Conservation (phyloP, 768 basidiomycete genomes). For the Phaeotremella fagi region DNA sequence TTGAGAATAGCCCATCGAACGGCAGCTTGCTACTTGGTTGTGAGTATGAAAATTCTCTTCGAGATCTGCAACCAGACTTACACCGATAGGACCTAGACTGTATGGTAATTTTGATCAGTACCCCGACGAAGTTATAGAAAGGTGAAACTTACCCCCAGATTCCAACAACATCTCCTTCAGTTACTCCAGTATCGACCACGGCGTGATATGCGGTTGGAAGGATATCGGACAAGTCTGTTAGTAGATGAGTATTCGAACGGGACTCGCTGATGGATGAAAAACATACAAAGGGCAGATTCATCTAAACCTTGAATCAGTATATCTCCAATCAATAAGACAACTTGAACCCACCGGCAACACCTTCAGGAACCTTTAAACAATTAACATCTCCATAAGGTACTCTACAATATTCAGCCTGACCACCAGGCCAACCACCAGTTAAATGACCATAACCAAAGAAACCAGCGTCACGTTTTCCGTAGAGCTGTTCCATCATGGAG, state of each 20-base stretch:
- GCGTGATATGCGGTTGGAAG: conserved; percentile 69
- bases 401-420: conserved; percentile 70
- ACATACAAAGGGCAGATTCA: conserved; percentile 33
- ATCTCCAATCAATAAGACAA: not conserved
- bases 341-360: conserved; percentile 59
- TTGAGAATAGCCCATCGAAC: conserved; percentile 63
- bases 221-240: conserved; percentile 52
- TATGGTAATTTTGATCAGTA: not conserved
- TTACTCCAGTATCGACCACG: conserved; percentile 69
- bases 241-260: no score
- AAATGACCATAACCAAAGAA: conserved; percentile 53
- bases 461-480: conserved; percentile 59
- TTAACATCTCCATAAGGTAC: conserved; percentile 63
- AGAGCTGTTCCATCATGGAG: conserved; percentile 50
- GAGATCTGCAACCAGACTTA: conserved; percentile 28
- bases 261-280: no score
- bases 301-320: conserved; percentile 11
- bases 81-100: conserved; percentile 61
- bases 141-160: conserved; percentile 58
- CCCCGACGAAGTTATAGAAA: not conserved
- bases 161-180: conserved; percentile 65
- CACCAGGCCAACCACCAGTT: conserved; percentile 61
- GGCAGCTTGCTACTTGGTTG: conserved; percentile 50
- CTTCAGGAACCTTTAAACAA: conserved; percentile 63
- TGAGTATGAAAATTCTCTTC: not conserved